Base-by-base conservation (phyloP, 371 early-diverging fungal genomes). In the Rhizopus sp. region DNA sequence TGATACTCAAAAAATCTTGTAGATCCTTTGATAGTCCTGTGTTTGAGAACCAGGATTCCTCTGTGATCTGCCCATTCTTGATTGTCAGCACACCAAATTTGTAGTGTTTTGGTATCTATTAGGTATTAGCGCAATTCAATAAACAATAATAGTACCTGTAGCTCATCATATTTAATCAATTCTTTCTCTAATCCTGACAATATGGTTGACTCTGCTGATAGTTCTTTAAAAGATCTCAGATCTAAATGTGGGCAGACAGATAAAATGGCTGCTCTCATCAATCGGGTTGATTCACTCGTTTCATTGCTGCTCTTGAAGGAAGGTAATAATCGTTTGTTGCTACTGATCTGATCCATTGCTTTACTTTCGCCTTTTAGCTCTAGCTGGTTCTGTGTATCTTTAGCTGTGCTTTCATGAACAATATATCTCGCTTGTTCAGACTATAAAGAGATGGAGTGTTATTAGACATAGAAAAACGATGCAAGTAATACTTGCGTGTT, bases 81-180 rank as follows among this genome's bases (percentile, higher is more conserved):
- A 91, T 75, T 49, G 87, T 79, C 23, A 84, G 70, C 7, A 93
- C 79, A 3, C 92, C 93, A 83, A 93, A 92, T 63, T 93, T 93
- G 70, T 92, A 93, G 51, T 73, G 71, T 47, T 86, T 74, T 17
- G 88, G 89, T 31, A 89, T 81, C 77, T 88, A 52, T 78, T 39
- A 37, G 33, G 40, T 12, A 34, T 37, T 29, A 13, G 37, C 12
- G 33, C 33, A 30, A 6, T 39, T 30, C 3, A 15, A 46, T 4
- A 5, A 12, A 37, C 9, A 10, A 10, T 38, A 7, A 40, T 50
- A 62, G 57, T 68, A 70, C 72, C 61, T 75, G 79, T 35, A 80
- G 69, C 63, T 83, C 85, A 53, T 85, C 85, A 64, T 79, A 83
- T 32, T 70, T 69, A 10, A 81, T 57, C 12, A 85, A 39, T 7